Evolutionary conservation across 345 rosid genomes (phyloP).

Genomic region (Linum trigynum): DNA sequence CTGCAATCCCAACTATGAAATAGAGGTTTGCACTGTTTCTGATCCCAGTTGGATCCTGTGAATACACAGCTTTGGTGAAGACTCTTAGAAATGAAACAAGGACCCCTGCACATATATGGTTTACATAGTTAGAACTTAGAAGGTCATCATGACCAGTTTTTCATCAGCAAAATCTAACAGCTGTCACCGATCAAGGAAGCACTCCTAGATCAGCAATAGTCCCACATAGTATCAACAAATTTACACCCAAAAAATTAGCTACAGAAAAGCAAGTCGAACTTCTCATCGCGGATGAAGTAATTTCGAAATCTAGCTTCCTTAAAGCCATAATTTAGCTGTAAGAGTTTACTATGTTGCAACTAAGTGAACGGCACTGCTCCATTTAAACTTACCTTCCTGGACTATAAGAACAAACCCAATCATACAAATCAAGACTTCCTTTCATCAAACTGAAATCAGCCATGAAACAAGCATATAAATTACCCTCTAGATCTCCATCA

Average conservation of each 20-base stretch:
- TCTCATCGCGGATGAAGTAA: not conserved
- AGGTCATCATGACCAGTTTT: not conserved
- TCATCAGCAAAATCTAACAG: not conserved
- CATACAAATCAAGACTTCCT: no score
- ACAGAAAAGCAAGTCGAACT: no score
- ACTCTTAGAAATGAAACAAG: slow-evolving; percentile 76
- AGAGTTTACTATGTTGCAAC: not conserved
- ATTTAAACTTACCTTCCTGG: no score
- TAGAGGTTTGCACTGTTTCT: slow-evolving; percentile 77
- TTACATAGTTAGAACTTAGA: not conserved
- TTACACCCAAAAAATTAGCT: no score
- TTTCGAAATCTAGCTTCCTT: not conserved
- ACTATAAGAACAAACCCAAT: no score
- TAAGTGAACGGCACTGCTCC: no score
- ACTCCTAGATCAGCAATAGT: not conserved
- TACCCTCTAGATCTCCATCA: no score
- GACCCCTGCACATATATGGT: slow-evolving; percentile 49
- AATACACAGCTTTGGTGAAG: slow-evolving; percentile 65
- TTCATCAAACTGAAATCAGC: no score
- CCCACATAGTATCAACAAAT: no score
- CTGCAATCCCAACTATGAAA: slow-evolving; percentile 59
- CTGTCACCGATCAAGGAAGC: not conserved
- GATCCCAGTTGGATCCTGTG: slow-evolving; percentile 62
- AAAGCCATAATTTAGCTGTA: not conserved
- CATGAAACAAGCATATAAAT: no score